Conservation (phyloP, 331 rosid genomes). For the Telfairia occidentalis region DNA sequence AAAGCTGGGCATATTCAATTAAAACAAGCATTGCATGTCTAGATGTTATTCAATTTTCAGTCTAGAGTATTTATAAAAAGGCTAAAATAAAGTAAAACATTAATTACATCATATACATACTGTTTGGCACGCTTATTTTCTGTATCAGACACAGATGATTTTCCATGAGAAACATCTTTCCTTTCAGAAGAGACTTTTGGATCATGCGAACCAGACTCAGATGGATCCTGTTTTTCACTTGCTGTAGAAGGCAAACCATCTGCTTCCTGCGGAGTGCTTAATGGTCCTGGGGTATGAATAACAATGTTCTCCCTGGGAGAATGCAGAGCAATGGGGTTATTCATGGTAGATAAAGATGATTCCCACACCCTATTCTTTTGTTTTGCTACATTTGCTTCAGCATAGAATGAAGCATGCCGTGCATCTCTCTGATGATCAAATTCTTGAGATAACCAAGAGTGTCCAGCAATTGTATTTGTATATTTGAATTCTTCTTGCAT, state of each 20-base stretch:
- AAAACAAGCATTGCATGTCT: neutral
- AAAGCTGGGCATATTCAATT: neutral
- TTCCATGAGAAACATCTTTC: conserved; percentile 55
- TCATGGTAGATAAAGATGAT: conserved; percentile 36
- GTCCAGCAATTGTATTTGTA: conserved; percentile 39
- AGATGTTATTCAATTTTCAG: neutral
- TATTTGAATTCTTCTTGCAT: conserved; percentile 54
- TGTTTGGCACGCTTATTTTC: conserved; percentile 82
- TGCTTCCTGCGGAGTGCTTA: conserved; percentile 50
- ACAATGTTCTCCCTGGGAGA: conserved; percentile 44
- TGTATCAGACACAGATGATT: conserved; percentile 52
- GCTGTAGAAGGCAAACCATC: conserved; percentile 43
- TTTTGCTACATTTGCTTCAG: conserved; percentile 47
- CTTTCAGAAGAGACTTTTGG: conserved; percentile 42
- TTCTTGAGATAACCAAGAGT: conserved; percentile 71
- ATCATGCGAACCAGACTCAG: conserved; percentile 56
- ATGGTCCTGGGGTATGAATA: conserved; percentile 52
- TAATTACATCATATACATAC: conserved; percentile 35
- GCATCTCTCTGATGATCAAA: conserved; percentile 61
- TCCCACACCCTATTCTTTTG: conserved; percentile 75
- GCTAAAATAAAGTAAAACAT: conserved; percentile 4
- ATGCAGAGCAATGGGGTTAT: conserved; percentile 39
- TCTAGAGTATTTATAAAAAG: neutral
- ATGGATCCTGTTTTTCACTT: conserved; percentile 39
- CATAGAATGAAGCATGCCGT: conserved; percentile 46